Conservation (phyloP, 305 asterid genomes). For the Solanum aculeatissimum region DNA sequence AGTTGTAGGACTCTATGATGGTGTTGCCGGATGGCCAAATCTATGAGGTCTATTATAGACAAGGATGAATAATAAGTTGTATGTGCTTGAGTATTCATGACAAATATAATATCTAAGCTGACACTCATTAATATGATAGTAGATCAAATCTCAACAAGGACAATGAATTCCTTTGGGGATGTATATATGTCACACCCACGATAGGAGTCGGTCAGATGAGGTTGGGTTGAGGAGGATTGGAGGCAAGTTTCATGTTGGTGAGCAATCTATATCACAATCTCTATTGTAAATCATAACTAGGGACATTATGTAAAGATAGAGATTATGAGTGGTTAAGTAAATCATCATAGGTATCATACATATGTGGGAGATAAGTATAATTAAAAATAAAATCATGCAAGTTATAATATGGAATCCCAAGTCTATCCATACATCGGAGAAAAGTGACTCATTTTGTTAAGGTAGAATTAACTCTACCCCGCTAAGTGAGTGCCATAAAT, state of each 20-base stretch:
- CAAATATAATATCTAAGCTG: background rate
- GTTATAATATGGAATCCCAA: too few species aligned
- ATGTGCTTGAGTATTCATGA: background rate
- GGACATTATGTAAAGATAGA: too few species aligned
- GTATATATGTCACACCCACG: background rate
- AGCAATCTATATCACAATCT: background rate
- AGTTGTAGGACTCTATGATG: background rate
- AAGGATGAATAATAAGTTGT: background rate
- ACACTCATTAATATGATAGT: background rate
- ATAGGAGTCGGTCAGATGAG: background rate
- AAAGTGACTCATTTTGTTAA: too few species aligned
- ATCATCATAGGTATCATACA: too few species aligned
- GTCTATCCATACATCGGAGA: too few species aligned
- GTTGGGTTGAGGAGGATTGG: background rate
- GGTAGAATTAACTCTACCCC: too few species aligned
- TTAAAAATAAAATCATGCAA: too few species aligned
- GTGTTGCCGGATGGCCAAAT: background rate
- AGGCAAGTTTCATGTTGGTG: background rate
- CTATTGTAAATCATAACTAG: too few species aligned
- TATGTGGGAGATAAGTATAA: too few species aligned
- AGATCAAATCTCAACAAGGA: background rate
- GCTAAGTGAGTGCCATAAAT: too few species aligned
- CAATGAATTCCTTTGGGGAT: background rate
- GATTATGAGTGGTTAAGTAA: too few species aligned
- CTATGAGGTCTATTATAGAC: background rate